Percentiles rank a stretch among this genome's conserved stretches.
Conservation (phyloP, 2,329 filamentous ascomycete genomes). For the Fusarium coicis region DNA sequence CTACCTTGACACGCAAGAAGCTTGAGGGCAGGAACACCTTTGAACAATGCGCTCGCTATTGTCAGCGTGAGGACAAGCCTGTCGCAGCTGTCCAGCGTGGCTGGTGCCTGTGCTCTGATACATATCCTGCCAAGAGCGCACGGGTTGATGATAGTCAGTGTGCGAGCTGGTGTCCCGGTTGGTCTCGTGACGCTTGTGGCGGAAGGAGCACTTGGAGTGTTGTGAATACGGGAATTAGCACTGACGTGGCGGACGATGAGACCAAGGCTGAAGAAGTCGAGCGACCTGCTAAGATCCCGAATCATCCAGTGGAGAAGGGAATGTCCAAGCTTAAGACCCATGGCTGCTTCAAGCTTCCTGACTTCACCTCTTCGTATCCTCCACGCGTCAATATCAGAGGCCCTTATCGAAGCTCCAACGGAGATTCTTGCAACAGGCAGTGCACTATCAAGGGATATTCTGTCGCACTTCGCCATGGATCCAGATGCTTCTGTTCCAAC, state of each 20-base stretch:
- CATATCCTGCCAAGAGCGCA: neutral
- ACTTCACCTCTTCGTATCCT: neutral
- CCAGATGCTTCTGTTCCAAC: neutral
- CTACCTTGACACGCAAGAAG: neutral
- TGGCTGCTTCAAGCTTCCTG: neutral
- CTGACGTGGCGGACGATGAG: neutral
- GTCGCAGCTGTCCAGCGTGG: neutral
- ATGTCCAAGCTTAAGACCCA: neutral
- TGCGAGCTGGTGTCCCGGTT: neutral
- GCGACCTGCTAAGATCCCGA: too few species aligned
- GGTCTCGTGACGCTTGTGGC: neutral
- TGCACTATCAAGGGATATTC: neutral
- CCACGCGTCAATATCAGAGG: neutral
- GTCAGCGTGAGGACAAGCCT: neutral
- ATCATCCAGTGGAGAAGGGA: accelerated
- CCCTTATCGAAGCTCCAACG: neutral
- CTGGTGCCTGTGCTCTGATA: neutral
- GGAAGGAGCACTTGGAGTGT: neutral
- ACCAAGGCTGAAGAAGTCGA: neutral
- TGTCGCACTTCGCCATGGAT: neutral
- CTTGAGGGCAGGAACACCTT: neutral
- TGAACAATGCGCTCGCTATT: neutral
- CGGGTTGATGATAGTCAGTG: neutral
- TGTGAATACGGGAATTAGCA: neutral
- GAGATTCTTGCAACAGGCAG: neutral